Evolutionary conservation across 2,329 filamentous ascomycete genomes (phyloP).

Genomic region (Trichoderma sp.): DNA sequence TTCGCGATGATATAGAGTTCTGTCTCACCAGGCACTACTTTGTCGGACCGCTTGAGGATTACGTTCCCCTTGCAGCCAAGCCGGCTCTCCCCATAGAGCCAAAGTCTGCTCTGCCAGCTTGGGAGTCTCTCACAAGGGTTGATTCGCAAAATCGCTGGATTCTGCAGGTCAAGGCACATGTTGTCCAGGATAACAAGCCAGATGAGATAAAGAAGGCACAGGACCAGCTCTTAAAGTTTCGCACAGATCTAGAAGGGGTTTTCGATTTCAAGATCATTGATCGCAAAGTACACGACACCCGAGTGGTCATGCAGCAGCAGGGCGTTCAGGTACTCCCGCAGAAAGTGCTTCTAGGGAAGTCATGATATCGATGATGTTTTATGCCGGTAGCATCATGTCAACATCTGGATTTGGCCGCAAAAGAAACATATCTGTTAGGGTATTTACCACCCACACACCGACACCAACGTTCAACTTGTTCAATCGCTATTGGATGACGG

Average conservation of each 20-base stretch:
- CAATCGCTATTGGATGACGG: neutral
- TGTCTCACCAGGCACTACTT: slow-evolving; percentile 48
- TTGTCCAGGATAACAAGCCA: slow-evolving; percentile 55
- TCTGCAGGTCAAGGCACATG: slow-evolving; percentile 51
- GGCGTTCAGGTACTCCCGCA: slow-evolving; percentile 40
- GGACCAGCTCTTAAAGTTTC: slow-evolving; percentile 47
- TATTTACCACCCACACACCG: neutral
- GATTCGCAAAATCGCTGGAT: slow-evolving; percentile 53
- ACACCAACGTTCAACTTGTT: neutral
- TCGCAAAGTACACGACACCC: slow-evolving; percentile 52
- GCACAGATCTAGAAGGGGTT: slow-evolving; percentile 47
- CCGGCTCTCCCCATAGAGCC: slow-evolving; percentile 22
- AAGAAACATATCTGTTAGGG: neutral
- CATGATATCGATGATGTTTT: slow-evolving; percentile 17
- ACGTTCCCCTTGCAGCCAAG: slow-evolving; percentile 32
- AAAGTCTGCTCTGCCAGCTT: slow-evolving; percentile 41
- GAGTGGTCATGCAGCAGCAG: slow-evolving; percentile 39
- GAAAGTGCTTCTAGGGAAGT: slow-evolving; percentile 36
- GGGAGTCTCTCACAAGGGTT: slow-evolving; percentile 45
- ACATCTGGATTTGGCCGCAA: neutral
- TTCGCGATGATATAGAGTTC: slow-evolving; percentile 53
- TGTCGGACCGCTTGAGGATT: slow-evolving; percentile 33
- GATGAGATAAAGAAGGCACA: slow-evolving; percentile 55
- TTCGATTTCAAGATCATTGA: slow-evolving; percentile 53
- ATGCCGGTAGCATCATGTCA: neutral